Evolutionary conservation across 345 rosid species (phyloP).

Genomic region (Eucalyptus curtisii): DNA sequence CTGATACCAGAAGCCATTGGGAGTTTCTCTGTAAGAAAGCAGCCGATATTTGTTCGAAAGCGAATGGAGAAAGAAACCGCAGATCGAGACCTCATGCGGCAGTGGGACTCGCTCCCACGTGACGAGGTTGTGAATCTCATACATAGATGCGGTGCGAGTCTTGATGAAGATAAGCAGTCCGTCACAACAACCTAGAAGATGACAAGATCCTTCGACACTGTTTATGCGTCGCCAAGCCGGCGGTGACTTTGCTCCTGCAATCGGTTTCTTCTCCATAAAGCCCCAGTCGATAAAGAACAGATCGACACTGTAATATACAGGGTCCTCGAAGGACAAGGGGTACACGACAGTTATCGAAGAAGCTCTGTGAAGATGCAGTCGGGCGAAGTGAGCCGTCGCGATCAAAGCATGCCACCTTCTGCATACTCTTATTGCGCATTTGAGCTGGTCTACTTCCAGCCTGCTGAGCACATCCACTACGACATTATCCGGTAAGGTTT

Average conservation of each 20-base stretch:
- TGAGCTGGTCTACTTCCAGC: neutral
- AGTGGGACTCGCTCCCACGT: neutral
- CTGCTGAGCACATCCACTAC: neutral
- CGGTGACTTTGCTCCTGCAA: neutral
- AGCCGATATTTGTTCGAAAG: neutral
- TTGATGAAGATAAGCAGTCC: neutral
- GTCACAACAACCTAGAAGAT: neutral
- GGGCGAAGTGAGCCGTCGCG: neutral
- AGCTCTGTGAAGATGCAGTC: neutral
- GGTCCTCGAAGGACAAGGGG: neutral
- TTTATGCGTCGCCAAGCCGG: neutral
- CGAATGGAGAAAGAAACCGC: neutral
- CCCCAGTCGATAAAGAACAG: neutral
- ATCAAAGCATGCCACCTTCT: neutral
- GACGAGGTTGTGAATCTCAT: neutral
- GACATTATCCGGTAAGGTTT: neutral
- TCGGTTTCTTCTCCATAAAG: neutral
- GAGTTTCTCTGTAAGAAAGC: neutral
- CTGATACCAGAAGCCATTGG: neutral
- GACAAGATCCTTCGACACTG: fast-evolving
- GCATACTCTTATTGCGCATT: neutral
- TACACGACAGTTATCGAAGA: neutral
- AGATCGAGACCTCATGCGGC: neutral
- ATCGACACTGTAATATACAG: neutral
- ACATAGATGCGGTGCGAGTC: neutral